Conservation (phyloP, 2,329 filamentous ascomycete genomes). For the Penicillium psychrosexuale region DNA sequence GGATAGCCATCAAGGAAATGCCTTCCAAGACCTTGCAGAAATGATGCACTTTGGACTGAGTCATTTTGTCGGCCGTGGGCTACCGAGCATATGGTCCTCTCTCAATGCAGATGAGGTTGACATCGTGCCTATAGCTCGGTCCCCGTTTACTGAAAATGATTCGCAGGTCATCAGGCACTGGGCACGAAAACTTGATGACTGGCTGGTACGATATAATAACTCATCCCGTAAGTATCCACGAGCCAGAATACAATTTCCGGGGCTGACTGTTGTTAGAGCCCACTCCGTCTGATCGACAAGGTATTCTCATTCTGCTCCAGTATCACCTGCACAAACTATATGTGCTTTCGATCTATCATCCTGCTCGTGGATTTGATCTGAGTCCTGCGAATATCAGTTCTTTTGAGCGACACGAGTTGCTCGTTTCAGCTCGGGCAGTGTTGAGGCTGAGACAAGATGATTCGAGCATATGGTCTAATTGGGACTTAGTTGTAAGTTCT, state of each 20-base stretch:
- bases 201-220: constrained; percentile 30
- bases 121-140: constrained; percentile 7
- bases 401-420: constrained; percentile 27
- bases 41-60: constrained; percentile 33
- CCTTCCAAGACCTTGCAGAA: constrained; percentile 27
- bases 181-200: constrained; percentile 30
- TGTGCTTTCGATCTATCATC: constrained; percentile 32
- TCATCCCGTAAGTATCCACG: constrained; percentile 21
- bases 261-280: constrained; percentile 17
- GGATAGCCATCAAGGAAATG: constrained; percentile 22
- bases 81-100: constrained; percentile 31
- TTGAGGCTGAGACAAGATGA: constrained; percentile 29
- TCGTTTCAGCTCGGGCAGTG: constrained; percentile 31
- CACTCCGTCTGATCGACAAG: constrained; percentile 28
- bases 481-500: constrained; percentile 29
- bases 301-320: constrained; percentile 31
- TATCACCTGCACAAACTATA: constrained; percentile 33
- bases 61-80: constrained; percentile 29
- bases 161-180: constrained; percentile 29
- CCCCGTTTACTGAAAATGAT: constrained; percentile 27
- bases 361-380: constrained; percentile 29
- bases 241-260: background rate
- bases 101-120: constrained; percentile 21
- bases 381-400: constrained; percentile 27
- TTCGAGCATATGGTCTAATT: constrained; percentile 33